phyloP scores from a whole-genome alignment of 805 yeast species.

The Monosporozyma solicola region DNA sequence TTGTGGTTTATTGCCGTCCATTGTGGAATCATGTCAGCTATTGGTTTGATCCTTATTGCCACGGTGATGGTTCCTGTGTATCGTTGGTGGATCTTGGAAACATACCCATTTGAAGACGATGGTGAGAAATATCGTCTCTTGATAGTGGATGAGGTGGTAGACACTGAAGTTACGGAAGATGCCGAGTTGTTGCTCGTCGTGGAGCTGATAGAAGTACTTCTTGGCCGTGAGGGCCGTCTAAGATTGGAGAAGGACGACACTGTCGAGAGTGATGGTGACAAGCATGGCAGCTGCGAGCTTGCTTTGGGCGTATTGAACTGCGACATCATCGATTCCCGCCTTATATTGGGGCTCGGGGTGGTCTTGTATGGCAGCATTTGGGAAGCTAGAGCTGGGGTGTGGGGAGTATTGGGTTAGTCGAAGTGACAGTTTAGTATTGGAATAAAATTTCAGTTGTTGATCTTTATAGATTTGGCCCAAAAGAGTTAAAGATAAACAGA shows the following conservation, averaged over 20 bases:
- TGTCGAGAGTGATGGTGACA: slow-evolving; percentile 1
- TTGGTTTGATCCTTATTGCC: slow-evolving; percentile 3
- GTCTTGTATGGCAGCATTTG: slow-evolving; percentile 1
- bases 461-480: background rate
- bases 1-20: slow-evolving; percentile 22
- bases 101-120: background rate
- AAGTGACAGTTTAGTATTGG: no score
- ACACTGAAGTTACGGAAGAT: background rate
- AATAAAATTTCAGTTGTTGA: background rate
- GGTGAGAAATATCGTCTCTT: background rate
- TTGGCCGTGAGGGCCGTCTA: slow-evolving; percentile 1
- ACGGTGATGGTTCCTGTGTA: slow-evolving; percentile 3
- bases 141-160: background rate
- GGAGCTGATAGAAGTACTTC: background rate
- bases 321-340: slow-evolving; percentile 2
- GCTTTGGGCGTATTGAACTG: background rate
- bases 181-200: slow-evolving; percentile 1
- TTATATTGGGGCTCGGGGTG: slow-evolving; percentile 3
- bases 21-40: background rate
- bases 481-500: background rate
- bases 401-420: background rate
- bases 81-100: background rate
- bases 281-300: background rate
- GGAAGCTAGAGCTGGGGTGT: no score
- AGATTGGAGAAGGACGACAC: background rate